Base-by-base conservation (phyloP, 768 basidiomycete genomes). In the Boletus eberwhitei region DNA sequence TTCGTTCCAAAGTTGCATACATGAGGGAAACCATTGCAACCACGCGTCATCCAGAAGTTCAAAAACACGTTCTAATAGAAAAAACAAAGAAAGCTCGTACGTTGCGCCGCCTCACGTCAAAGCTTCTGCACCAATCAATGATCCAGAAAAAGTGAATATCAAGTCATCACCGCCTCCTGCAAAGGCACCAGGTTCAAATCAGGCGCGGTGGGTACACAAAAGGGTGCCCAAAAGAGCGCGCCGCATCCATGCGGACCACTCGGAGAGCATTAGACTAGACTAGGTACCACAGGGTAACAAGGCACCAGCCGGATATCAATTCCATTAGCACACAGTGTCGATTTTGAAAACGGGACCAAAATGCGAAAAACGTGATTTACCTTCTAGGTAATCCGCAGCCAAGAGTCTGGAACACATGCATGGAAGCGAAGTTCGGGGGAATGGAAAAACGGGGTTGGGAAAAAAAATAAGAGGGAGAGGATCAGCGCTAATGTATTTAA, bases 371-470 rank as follows among this genome's bases (percentile, higher is more conserved):
- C 43, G 36, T 38, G 57, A 62, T 59, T 65, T 62, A 84, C 85
- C 75, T 71, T 86, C 84, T 62, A 83, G 79, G 65, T 86, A 86
- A 61, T 86, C 85, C 42, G 85, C 85, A 31, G 83, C 84, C 51
- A 84, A 61, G 34, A 85, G 71, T 50, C 83, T 85, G 59, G 64
- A 64, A 56, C 32, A 34, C 11, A 22, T 17, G 12, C 17, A 32
- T 31, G 53, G 37, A 53, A 57, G 53, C 35, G 34, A 54, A 43
- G 16, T 32, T 3, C 7, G 36, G 38, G 40, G 24, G 41, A 29
- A 38, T 41, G 19, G 26, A 43, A 58, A 29, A 48, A 39, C 52
- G 36, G 50, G 41, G 51, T 55, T 40, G 52, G 36, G 19, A 43
- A 58, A 51, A 52, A 38, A 43, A 52, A 43, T 26, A 24, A n/a